Base-by-base conservation (phyloP, 2,329 filamentous ascomycete species). In the Periconia sp. region DNA sequence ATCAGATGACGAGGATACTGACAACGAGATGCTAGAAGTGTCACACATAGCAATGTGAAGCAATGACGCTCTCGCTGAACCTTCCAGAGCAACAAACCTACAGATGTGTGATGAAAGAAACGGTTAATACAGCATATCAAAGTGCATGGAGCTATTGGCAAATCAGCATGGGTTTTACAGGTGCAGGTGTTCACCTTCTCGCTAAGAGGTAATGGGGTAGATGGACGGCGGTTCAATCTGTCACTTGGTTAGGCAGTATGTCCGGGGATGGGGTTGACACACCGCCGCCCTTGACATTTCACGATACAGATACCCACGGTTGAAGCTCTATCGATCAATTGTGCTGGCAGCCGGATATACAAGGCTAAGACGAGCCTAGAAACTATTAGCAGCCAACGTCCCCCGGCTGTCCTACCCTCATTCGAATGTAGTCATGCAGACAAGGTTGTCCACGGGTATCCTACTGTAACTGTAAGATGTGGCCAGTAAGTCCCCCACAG, bases 391-490 rank as follows among this genome's bases (percentile, higher is more conserved):
- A 53, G 27, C 54, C 54, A 43, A 43, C 20, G 37, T 35, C 45
- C 50, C 45, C 54, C 41, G 41, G 35, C 18, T 20, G 15, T 33
- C n/a, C 37, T 44, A 37, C 41, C 43, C 47, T 37, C 33, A 3
- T 13, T n/a, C 13, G 33, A 37, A 37, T 37, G 33, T 37, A 37
- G 33, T 11, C 33, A 37, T 20, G 41, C 18, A 47, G 42, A 23
- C 20, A n/a, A 15, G 41, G 43, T 13, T 27, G 50, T 48, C 44
- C 31, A 50, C 30, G 50, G 42, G 19, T 41, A 50, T 50, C 54
- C 47, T 56, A 47, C 50, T 50, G 44, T 54, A 47, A 49, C 56
- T 47, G 61, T 59, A 60, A 62, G 60, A 61, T 60, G 42, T 56
- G 56, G 60, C 55, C 52, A 44, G 51, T 45, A 52, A 49, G 49